Conservation (phyloP, 805 yeast species). For the Jamesozyma rosinii region DNA sequence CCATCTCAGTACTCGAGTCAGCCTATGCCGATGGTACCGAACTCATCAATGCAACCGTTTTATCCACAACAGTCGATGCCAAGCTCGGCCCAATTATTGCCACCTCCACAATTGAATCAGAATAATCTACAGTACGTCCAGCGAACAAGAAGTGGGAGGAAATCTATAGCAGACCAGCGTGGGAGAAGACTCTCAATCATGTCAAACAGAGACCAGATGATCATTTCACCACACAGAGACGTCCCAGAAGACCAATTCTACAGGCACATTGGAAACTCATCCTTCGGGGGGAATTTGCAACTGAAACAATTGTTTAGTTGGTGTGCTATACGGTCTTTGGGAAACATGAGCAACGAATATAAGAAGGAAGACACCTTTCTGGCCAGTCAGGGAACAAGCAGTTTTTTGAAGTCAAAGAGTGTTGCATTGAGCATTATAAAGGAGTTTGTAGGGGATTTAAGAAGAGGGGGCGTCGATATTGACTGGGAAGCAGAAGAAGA, state of each 20-base stretch:
- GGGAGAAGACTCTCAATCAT: conserved; percentile 27
- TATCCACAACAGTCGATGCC: conserved; percentile 11
- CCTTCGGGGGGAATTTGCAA: conserved; percentile 23
- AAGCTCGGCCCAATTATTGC: conserved; percentile 16
- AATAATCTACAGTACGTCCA: conserved; percentile 10
- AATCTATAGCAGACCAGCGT: conserved; percentile 21
- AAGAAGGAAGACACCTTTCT: not conserved
- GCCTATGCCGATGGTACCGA: conserved; percentile 16
- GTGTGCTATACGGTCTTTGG: conserved; percentile 24
- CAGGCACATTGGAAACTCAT: conserved; percentile 25
- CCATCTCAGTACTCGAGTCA: conserved; percentile 14
- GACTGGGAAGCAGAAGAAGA: conserved; percentile 25
- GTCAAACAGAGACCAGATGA: conserved; percentile 18
- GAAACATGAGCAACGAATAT: conserved; percentile 12
- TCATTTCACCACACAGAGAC: conserved; percentile 28
- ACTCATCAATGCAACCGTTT: conserved; percentile 25
- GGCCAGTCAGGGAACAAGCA: not conserved
- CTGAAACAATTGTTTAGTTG: conserved; percentile 27
- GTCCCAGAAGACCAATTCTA: conserved; percentile 27
- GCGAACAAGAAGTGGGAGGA: conserved; percentile 10
- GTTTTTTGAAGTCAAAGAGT: conserved; percentile 14
- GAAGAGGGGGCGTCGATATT: conserved; percentile 18
- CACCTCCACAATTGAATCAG: conserved; percentile 22
- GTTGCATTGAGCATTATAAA: conserved; percentile 21
- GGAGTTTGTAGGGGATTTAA: conserved; percentile 26